Conservation (phyloP, 2,329 filamentous ascomycete species). For the Aureobasidium namibiae region DNA sequence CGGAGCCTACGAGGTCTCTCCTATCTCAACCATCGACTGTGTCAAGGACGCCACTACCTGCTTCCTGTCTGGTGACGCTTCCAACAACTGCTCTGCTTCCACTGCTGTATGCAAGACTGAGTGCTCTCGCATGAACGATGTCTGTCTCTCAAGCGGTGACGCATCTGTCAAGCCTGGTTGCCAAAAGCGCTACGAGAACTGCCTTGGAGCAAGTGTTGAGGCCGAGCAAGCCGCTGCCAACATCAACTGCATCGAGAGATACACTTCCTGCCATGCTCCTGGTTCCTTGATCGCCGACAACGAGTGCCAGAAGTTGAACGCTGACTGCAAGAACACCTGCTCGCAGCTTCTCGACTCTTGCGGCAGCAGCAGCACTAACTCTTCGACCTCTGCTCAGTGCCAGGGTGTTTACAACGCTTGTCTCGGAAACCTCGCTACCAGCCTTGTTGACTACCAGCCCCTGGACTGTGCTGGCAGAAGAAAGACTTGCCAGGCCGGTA, state of each 20-base stretch:
- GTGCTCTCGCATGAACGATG: not conserved
- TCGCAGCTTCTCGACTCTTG: not conserved
- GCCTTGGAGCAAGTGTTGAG: not conserved
- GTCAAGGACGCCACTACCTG: not conserved
- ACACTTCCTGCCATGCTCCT: not conserved
- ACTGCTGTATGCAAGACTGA: not conserved
- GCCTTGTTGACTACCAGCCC: not conserved
- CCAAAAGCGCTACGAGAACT: not conserved
- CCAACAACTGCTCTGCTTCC: not conserved
- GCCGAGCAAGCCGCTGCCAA: not conserved
- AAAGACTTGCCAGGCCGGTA: not conserved
- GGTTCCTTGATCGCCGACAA: not conserved
- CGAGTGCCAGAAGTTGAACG: not conserved
- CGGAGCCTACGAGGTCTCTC: not conserved
- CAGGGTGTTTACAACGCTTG: constrained; percentile 7
- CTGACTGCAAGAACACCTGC: not conserved
- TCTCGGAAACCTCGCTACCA: not conserved
- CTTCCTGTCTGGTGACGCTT: not conserved
- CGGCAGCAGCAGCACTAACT: not conserved
- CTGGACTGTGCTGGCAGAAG: not conserved
- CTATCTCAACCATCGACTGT: not conserved
- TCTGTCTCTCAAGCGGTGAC: not conserved
- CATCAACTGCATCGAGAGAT: constrained; percentile 6
- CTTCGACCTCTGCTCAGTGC: not conserved
- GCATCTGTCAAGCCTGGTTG: not conserved